Conservation (phyloP, 345 rosid species). For the Pugionium cornutum region DNA sequence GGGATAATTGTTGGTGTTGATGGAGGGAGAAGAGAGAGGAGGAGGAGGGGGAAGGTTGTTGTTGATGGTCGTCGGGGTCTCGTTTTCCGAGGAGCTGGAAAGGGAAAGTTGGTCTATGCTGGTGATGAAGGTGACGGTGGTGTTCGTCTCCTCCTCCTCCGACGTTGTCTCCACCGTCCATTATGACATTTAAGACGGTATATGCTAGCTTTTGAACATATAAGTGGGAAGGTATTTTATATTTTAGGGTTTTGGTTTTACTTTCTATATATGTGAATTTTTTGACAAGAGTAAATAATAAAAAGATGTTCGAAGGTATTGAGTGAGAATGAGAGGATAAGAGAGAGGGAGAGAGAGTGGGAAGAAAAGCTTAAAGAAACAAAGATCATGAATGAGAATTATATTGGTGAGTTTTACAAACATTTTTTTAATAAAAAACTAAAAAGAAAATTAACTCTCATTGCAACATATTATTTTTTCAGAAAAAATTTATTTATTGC, state of each 20-base stretch:
- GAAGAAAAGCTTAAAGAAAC: slow-evolving; percentile 64
- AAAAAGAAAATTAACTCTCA: slow-evolving; percentile 10
- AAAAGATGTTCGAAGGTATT: no score
- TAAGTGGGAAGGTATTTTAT: slow-evolving; percentile 24
- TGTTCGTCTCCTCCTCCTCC: slow-evolving; percentile 54
- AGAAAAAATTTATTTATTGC: neutral
- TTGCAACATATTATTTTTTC: neutral
- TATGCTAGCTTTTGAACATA: slow-evolving; percentile 34
- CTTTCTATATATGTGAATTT: no score
- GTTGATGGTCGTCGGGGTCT: slow-evolving; percentile 55
- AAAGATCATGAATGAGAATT: slow-evolving; percentile 85
- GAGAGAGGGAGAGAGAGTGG: slow-evolving; percentile 29
- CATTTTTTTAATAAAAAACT: slow-evolving; percentile 1
- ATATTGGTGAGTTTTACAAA: slow-evolving; percentile 55
- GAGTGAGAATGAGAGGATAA: slow-evolving; percentile 35
- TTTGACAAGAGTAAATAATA: slow-evolving; percentile 15
- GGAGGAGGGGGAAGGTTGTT: slow-evolving; percentile 57
- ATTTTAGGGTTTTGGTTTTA: slow-evolving; percentile 49
- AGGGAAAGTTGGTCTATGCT: slow-evolving; percentile 69
- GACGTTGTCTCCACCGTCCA: slow-evolving; percentile 51
- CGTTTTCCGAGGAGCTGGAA: slow-evolving; percentile 82
- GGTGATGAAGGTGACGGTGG: slow-evolving; percentile 58
- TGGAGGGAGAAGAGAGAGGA: slow-evolving; percentile 52
- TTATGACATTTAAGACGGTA: slow-evolving; percentile 32
- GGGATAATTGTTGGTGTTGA: slow-evolving; percentile 45